Evolutionary conservation across 2,329 filamentous ascomycete species (phyloP), one percentile per base, ranked within the genome.

Genomic region (Curvularia eragrostidis): DNA sequence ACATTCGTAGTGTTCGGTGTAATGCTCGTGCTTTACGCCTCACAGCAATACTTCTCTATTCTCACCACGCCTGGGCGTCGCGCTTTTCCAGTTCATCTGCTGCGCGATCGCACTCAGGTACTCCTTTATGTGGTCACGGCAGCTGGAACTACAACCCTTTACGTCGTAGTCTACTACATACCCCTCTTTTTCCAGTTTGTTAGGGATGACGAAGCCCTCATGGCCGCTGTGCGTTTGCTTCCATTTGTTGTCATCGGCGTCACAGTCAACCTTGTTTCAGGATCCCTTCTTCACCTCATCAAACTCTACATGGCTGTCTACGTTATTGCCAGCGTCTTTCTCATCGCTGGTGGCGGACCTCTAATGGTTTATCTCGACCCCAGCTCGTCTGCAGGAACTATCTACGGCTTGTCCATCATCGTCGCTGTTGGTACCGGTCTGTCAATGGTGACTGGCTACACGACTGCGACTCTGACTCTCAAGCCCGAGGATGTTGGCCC

Each of bases 161-260:
- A 19, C 38, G 38, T 41, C 38, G 38, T 41, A 18, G 19, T 41
- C 2, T 41, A 41, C 38, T 41, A 41, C 38, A 41, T 41, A 41
- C 38, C 38, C 19, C 38, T 41, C 4, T 18, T 41, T 5, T 41
- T 41, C 38, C 38, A 41, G 19, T 41, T 41, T 63, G 30, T 34
- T 34, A 34, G 30, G 13, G 30, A 34, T 9, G 30, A 34, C 12
- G 30, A 34, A 34, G 30, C 30, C 30, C 30, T 34, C 30, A 34
- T 34, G 30, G 30, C 30, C 30, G 30, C 30, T 5, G 30, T 34
- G 30, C 30, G 30, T 9, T 34, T 34, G 12, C 30, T 34, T 34
- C 30, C 30, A 34, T 34, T 34, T 15, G 30, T 34, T 34, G 30
- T 34, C 30, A 34, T 34, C 30, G 30, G 30, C 30, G 30, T 34